Evolutionary conservation across 1,284 basidiomycete species (phyloP), one percentile per base, ranked within the genome.

Genomic region (Laetiporus sulphureus): DNA sequence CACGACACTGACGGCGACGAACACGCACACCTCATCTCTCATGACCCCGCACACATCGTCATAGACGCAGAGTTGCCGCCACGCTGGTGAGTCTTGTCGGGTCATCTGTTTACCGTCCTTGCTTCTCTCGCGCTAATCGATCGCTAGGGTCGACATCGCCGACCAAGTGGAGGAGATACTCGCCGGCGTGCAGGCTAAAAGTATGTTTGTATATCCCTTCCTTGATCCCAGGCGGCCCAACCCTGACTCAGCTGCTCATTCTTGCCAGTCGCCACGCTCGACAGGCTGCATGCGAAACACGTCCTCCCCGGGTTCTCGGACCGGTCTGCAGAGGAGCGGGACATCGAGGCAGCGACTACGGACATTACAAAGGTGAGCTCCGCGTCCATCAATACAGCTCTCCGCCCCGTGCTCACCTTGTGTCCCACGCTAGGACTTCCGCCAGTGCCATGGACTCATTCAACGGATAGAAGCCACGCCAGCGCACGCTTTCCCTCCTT

Each of bases 251-350:
- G 16, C 34, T 40, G 42, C 32, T 38, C 41, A 36, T 27, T 40
- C 36, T 43, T 46, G 39, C 37, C 55, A 94, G 86, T 96, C 60
- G 58, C 73, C 20, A 64, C 78, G 5, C 80, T 97, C 34, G 94
- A 98, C 62, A 93, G 88, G 60, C 77, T 99, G 7, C 94, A 99
- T 55, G 87, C 93, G 47, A 96, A 92, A 62, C 94, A 98, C 62
- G 84, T 89, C 41, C 76, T 99, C 3, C 96, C 96, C 46, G 93
- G 92, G 2, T 99, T 99, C 62, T 78, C 90, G 57, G 96, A 99
- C 73, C 86, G 95, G 43, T 77, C 87, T 1, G 78, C 79, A 12
- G 94, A 99, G 65, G 95, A 99, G 67, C 76, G 82, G 50, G 92
- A 97, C 61, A 99, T 99, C 50, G 91, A 98, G 59, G 61, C 73